Evolutionary conservation across 2,329 filamentous ascomycete species (phyloP).

Genomic region (Thielaviopsis ethacetica): DNA sequence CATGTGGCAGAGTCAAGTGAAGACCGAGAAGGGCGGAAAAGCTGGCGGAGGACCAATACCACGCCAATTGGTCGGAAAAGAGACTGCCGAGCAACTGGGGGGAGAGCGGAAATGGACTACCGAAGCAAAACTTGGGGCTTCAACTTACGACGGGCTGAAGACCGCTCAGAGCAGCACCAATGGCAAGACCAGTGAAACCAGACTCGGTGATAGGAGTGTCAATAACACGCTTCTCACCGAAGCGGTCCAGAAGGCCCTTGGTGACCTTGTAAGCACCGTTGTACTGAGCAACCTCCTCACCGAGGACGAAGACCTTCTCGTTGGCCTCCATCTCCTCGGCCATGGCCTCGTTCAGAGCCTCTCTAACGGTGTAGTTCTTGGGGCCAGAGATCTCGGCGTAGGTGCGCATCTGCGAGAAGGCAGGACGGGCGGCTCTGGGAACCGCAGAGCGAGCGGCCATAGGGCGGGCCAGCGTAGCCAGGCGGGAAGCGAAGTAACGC

Average conservation of each 20-base stretch:
- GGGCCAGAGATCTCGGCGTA: conserved; percentile 42
- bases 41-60: not conserved
- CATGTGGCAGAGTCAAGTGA: not conserved
- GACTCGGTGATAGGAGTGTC: conserved; percentile 97
- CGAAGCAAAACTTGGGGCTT: not conserved
- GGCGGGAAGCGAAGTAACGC: conserved; percentile 11
- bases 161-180: conserved; percentile 87
- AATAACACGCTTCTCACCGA: conserved; percentile 93
- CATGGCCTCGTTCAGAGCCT: conserved; percentile 93
- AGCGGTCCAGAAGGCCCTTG: conserved; percentile 90
- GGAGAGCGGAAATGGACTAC: not conserved
- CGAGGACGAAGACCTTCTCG: conserved; percentile 86
- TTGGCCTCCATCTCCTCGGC: conserved; percentile 93
- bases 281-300: conserved; percentile 98
- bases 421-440: conserved; percentile 10
- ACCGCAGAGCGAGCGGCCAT: conserved; percentile 4
- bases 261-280: conserved; percentile 99
- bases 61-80: not conserved
- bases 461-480: conserved; percentile 10
- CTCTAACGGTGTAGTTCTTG: conserved; percentile 93
- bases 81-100: not conserved
- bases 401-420: conserved; percentile 29
- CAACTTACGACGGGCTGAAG: conserved; percentile 76
- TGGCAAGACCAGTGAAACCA: conserved; percentile 83
- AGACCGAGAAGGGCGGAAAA: not conserved